Evolutionary conservation across 2,329 filamentous ascomycete species (phyloP), one percentile per base, ranked within the genome.

Genomic region (Neurospora sp.): DNA sequence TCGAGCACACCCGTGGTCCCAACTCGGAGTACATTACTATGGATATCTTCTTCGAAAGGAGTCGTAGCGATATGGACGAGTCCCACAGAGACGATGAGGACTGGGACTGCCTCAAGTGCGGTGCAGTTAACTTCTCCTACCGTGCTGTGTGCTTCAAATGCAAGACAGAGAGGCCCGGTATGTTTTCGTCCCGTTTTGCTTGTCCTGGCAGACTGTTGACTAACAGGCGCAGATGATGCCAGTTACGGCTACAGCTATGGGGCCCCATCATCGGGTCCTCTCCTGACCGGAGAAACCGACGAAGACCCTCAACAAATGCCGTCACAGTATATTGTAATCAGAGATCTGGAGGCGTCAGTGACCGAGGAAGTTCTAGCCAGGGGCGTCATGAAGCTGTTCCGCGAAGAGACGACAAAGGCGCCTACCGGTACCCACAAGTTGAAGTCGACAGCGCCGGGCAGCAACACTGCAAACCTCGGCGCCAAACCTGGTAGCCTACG

Each of bases 281-380:
- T 79, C 41, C 72, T 83, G 15, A 82, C 81, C 38, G 81, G 81
- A 68, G 81, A 82, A 73, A 82, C 80, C 28, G 81, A 83, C 69
- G 80, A 82, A 71, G 80, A 79, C 68, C 79, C 80, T 66, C 78
- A 83, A 69, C 77, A 89, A 70, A 79, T 85, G 0, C 86, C 89
- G 1, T 93, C 91, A 0, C 92, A 93, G 74, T 93, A 94, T 73
- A 81, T 96, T 23, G 87, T 96, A 4, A 83, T 96, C 33, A 88
- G 91, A 71, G 89, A 89, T 8, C 81, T 96, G 6, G 88, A 92
- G 39, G 81, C 86, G 0, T 89, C 90, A 15, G 87, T 92, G 6
- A 91, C 85, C 6, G 92, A 95, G 78, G 88, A 91, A 69, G 82
- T 91, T 66, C 83, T 96, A 10, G 90, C 89, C 1, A 89, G 87